A percentile compares a stretch with the other conserved stretches of the same genome.
Evolutionary conservation across 495 filamentous ascomycete genomes (phyloP).

Genomic region (Pyronema domesticum): DNA sequence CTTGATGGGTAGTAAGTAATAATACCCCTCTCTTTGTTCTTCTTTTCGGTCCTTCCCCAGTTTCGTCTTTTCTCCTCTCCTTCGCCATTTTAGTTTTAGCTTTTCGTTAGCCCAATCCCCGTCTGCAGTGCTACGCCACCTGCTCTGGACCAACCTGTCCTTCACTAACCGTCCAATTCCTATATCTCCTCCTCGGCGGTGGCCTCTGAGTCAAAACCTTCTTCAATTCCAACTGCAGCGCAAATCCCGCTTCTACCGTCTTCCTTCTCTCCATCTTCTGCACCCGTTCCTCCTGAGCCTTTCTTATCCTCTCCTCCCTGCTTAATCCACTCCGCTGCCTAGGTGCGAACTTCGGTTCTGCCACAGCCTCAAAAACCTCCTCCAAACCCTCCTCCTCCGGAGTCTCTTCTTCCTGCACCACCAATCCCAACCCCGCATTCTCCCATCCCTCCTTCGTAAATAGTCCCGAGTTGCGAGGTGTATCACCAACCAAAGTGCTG

Average conservation of each 20-base stretch:
- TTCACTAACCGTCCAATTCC: too few relatives aligned
- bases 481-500: slow-evolving; percentile 63
- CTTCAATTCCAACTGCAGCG: slow-evolving; percentile 82
- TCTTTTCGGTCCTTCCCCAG: too few relatives aligned
- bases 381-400: slow-evolving; percentile 34
- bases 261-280: slow-evolving; percentile 48
- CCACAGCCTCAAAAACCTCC: slow-evolving; percentile 81
- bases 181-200: slow-evolving; percentile 27
- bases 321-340: slow-evolving; percentile 47
- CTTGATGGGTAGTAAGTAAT: too few relatives aligned
- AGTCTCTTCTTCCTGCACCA: slow-evolving; percentile 21
- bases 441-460: slow-evolving; percentile 52
- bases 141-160: too few relatives aligned
- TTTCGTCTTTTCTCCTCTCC: too few relatives aligned
- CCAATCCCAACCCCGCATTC: slow-evolving; percentile 23
- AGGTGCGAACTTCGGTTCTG: slow-evolving; percentile 48
- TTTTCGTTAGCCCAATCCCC: too few relatives aligned
- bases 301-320: slow-evolving; percentile 71
- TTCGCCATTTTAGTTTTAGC: too few relatives aligned
- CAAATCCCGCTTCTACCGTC: slow-evolving; percentile 57
- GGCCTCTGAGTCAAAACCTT: slow-evolving; percentile 64
- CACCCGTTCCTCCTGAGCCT: slow-evolving; percentile 73
- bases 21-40: too few relatives aligned
- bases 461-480: slow-evolving; percentile 34
- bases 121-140: too few relatives aligned